Evolutionary conservation across 805 yeast genomes (phyloP).

Genomic region (Starmerella sirachaensis): DNA sequence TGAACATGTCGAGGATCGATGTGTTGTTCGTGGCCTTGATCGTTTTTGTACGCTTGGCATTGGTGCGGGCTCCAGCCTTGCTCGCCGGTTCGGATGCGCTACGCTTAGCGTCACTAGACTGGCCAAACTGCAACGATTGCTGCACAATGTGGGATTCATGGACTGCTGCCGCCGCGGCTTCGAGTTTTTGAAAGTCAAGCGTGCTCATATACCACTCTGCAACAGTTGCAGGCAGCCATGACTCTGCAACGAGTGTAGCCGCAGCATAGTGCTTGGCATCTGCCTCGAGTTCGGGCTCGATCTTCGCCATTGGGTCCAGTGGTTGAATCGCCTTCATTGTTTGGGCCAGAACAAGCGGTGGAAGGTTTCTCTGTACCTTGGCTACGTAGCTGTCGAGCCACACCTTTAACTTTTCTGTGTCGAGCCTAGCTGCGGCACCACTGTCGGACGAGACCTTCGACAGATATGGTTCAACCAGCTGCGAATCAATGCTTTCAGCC

Average conservation of each 20-base stretch:
- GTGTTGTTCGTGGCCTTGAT: constrained; percentile 21
- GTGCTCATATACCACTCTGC: constrained; percentile 15
- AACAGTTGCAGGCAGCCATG: constrained; percentile 20
- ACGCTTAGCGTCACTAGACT: constrained; percentile 9
- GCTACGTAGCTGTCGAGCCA: constrained; percentile 18
- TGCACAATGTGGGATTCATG: constrained; percentile 7
- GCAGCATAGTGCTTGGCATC: constrained; percentile 19
- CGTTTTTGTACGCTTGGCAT: constrained; percentile 1
- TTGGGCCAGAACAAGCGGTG: constrained; percentile 14
- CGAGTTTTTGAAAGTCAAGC: constrained; percentile 23
- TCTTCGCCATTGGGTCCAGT: constrained; percentile 14
- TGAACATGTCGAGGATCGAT: constrained; percentile 28
- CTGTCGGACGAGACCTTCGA: constrained; percentile 11
- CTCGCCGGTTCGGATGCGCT: background rate
- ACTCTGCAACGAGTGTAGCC: constrained; percentile 17
- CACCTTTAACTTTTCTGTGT: constrained; percentile 16
- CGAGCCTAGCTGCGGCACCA: constrained; percentile 1
- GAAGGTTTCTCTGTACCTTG: constrained; percentile 15
- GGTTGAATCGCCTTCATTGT: constrained; percentile 15
- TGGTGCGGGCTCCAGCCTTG: background rate
- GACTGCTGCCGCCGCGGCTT: constrained; percentile 12
- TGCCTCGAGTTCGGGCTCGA: constrained; percentile 15
- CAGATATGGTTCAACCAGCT: constrained; percentile 8
- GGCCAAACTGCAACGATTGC: constrained; percentile 14
- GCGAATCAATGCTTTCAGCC: constrained; percentile 14